These are phyloP conservation scores for Trichosanthes truncata DNA, from an alignment of 306 rosid genomes.

Conservation along the genomic window DNA sequence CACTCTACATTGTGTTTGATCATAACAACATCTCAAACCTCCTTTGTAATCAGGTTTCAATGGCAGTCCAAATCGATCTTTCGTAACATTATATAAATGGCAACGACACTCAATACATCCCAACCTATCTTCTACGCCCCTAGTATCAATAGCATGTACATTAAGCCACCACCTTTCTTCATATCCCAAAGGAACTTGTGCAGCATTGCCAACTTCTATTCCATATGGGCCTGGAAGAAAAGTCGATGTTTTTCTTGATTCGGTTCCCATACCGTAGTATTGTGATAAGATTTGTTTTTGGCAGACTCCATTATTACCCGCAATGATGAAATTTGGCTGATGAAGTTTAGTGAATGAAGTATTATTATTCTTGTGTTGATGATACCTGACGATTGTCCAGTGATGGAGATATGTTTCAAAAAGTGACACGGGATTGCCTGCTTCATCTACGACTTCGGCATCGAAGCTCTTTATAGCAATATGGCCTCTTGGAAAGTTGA, in stretches of 20 bases:
- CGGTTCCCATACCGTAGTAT: conserved; percentile 65
- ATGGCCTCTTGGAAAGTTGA: conserved; percentile 65
- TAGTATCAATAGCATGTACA: conserved; percentile 69
- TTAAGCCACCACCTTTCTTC: conserved; percentile 68
- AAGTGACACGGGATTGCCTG: conserved; percentile 47
- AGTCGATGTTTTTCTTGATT: conserved; percentile 43
- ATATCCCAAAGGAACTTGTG: conserved; percentile 40
- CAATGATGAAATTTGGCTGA: neutral
- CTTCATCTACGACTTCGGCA: conserved; percentile 62
- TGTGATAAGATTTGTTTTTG: conserved; percentile 20
- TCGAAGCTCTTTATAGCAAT: conserved; percentile 47
- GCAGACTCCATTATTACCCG: conserved; percentile 50
- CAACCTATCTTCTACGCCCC: conserved; percentile 38
- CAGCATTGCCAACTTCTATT: conserved; percentile 49
- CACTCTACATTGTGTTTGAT: conserved; percentile 39
- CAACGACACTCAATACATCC: conserved; percentile 69
- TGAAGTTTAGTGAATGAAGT: neutral
- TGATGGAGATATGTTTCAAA: conserved; percentile 76
- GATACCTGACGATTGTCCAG: conserved; percentile 30
- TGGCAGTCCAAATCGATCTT: conserved; percentile 23
- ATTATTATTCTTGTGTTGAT: conserved; percentile 14
- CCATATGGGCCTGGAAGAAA: conserved; percentile 61
- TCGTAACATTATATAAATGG: conserved; percentile 52
- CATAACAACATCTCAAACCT: conserved; percentile 52
- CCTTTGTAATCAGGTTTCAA: conserved; percentile 39